phyloP scores from a whole-genome alignment of 306 rosid genomes.

The Casuarina cunninghamiana region DNA sequence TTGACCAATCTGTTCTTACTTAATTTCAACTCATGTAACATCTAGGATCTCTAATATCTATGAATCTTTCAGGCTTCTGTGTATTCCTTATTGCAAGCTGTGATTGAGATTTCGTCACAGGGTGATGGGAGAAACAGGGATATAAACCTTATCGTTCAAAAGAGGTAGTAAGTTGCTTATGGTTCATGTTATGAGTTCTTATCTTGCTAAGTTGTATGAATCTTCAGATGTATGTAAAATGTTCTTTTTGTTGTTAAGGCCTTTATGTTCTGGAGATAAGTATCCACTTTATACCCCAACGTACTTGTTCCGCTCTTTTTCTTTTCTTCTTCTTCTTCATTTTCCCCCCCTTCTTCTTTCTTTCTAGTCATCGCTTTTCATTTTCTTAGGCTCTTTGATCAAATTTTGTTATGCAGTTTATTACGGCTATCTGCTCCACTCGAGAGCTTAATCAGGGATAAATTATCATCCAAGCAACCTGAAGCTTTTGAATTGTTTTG shows the following conservation, averaged over 20 bases:
- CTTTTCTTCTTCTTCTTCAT: not conserved
- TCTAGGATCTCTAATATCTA: constrained; percentile 5
- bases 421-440: constrained; percentile 75
- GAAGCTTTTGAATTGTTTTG: constrained; percentile 92
- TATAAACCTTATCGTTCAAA: constrained; percentile 72
- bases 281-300: not conserved
- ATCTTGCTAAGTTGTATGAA: constrained; percentile 19
- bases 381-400: constrained; percentile 29
- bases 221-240: not conserved
- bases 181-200: constrained; percentile 22
- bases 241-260: not conserved
- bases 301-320: constrained; percentile 3
- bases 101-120: constrained; percentile 71
- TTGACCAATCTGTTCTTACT: not conserved
- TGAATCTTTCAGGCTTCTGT: constrained; percentile 77
- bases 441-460: constrained; percentile 80
- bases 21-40: not conserved
- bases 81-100: constrained; percentile 88
- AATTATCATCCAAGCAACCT: constrained; percentile 74
- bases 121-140: constrained; percentile 72
- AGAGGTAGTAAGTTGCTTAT: constrained; percentile 57
- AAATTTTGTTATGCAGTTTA: constrained; percentile 63
- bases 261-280: not conserved
- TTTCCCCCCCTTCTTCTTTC: not conserved
- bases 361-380: constrained; percentile 18